These are phyloP conservation scores for Hypoxylon sp. DNA, from an alignment of 2,329 filamentous ascomycete genomes.

Conservation along the genomic window DNA sequence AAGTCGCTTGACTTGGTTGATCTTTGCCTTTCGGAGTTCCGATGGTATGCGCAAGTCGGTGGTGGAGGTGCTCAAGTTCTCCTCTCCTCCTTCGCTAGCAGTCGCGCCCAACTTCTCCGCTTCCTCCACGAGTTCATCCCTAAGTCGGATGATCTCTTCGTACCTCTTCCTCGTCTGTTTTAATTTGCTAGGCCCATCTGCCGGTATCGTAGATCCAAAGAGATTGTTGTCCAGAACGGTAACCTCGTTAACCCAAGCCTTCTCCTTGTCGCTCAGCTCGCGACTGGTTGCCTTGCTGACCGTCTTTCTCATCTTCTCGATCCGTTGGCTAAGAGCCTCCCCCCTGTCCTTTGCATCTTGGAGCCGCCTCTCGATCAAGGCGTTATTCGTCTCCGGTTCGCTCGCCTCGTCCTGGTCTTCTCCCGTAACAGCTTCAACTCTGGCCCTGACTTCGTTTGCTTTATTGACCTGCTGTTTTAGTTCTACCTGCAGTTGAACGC, in stretches of 20 bases:
- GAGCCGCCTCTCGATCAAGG: conserved; percentile 67
- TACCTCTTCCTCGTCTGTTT: conserved; percentile 68
- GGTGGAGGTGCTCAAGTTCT: conserved; percentile 50
- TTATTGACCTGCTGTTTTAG: conserved; percentile 74
- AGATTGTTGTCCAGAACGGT: conserved; percentile 56
- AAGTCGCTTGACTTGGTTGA: conserved; percentile 71
- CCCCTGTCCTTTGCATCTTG: conserved; percentile 60
- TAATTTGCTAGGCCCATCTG: conserved; percentile 53
- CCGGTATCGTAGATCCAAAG: conserved; percentile 50
- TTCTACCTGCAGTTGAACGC: conserved; percentile 75
- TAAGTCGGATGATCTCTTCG: conserved; percentile 65
- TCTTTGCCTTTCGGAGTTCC: conserved; percentile 71
- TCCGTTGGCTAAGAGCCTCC: conserved; percentile 61
- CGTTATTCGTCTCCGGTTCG: conserved; percentile 64
- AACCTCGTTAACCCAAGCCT: conserved; percentile 61
- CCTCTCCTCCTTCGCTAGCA: conserved; percentile 48
- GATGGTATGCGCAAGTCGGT: conserved; percentile 65
- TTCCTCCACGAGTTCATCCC: conserved; percentile 65
- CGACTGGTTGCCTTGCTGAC: conserved; percentile 60
- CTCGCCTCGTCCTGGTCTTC: conserved; percentile 64
- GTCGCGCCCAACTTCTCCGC: conserved; percentile 57
- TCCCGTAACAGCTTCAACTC: conserved; percentile 74
- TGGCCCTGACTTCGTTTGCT: conserved; percentile 72
- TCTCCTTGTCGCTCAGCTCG: conserved; percentile 72
- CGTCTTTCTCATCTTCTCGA: conserved; percentile 60